phyloP scores from a whole-genome alignment of 495 filamentous ascomycete species.

The Neurospora sp. region DNA sequence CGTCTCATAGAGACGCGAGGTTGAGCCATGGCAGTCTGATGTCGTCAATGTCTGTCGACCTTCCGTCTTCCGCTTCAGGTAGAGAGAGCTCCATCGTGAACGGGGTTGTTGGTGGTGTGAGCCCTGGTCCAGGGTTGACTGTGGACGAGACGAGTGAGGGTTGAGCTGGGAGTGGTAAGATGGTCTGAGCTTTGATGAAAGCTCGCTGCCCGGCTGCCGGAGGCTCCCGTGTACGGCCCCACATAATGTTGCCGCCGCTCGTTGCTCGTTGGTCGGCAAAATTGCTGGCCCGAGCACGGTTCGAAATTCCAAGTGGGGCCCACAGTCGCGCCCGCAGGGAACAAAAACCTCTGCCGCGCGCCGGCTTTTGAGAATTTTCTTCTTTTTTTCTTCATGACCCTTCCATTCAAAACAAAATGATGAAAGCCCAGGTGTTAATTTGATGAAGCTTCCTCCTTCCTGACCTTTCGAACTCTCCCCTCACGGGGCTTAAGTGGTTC shows the following conservation, averaged over 20 bases:
- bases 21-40: constrained; percentile 12
- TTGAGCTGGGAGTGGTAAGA: not conserved
- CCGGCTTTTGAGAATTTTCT: constrained; percentile 19
- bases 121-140: not conserved
- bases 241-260: not conserved
- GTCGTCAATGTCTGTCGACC: not conserved
- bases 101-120: not conserved
- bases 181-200: not conserved
- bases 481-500: constrained; percentile 83
- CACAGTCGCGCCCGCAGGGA: not conserved
- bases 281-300: constrained; percentile 12
- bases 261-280: constrained; percentile 3
- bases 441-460: constrained; percentile 66
- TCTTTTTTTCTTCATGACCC: constrained; percentile 65
- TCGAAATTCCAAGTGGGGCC: constrained; percentile 9
- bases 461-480: constrained; percentile 67
- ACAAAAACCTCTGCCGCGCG: constrained; percentile 11
- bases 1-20: constrained; percentile 14
- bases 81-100: not conserved
- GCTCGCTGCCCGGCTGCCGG: not conserved
- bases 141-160: not conserved
- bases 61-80: not conserved
- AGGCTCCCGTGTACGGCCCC: not conserved
- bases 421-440: constrained; percentile 95
- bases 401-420: constrained; percentile 98